Base-by-base conservation (phyloP, 805 yeast species). In the Saturnispora zaruensis region DNA sequence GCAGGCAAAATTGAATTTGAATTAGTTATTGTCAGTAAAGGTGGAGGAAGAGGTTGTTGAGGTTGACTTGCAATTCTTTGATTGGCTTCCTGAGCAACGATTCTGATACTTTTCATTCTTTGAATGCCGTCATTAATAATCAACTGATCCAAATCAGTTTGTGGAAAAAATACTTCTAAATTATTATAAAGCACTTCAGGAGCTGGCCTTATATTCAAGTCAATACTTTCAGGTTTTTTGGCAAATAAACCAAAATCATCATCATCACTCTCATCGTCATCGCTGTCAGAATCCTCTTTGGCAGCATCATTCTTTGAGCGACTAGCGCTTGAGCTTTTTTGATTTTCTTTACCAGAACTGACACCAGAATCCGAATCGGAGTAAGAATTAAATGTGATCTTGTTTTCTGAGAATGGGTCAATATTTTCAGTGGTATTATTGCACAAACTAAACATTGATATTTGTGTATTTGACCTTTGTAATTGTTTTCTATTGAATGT, bases 161-260 rank as follows among this genome's bases (percentile, higher is more conserved):
- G 77, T 0, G 99, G 99, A 72, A 93, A 93, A 63, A 86, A 93
- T 60, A 79, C 78, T 57, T 93, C 99, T 54, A 93, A 75, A 59
- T 93, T 90, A 50, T 88, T 87, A 63, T 90, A 93, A 28, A 93
- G 84, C 40, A 87, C 95, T 60, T 91, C 98, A 1, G 96, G 84
- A 0, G 98, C 89, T 2, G 99, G 99, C 63, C 99, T 79, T 14
- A 93, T 83, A 6, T 84, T 81, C 87, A 67, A 55, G 4, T 41
- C 38, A 34, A 48, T 68, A 0, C 95, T 66, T 6, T 59, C 69
- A 0, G 96, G 93, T 0, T 82, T 90, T 53, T 76, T 81, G n/a
- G 77, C 84, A 69, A 90, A 90, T 23, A 54, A 40, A 2, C 52
- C 54, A 46, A 53, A 53, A 16, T 46, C 53, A 38, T 36, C 34